phyloP scores from a whole-genome alignment of 305 asterid genomes.

The Fraxinus platypoda region DNA sequence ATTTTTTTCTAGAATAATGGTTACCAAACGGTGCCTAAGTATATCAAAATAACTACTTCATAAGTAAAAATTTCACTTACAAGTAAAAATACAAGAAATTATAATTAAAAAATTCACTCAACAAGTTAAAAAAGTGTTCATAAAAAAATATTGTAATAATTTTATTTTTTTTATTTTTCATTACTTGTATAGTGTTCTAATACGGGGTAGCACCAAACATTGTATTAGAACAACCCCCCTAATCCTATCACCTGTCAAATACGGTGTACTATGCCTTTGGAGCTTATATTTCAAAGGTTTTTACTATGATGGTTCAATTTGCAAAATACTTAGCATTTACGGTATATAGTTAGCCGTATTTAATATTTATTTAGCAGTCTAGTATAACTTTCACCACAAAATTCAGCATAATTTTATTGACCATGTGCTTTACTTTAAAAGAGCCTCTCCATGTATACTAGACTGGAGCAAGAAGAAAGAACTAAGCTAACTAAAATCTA shows the following conservation, averaged over 20 bases:
- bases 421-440: not conserved
- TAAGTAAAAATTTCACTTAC: not conserved
- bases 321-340: not conserved
- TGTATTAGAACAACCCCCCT: not conserved
- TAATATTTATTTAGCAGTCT: not conserved
- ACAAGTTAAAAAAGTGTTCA: not conserved
- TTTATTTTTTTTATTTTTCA: too few relatives aligned
- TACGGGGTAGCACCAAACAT: not conserved
- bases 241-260: not conserved
- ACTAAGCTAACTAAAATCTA: not conserved
- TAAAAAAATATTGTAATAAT: too few relatives aligned
- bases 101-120: too few relatives aligned
- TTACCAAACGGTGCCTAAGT: too few relatives aligned
- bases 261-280: not conserved
- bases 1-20: too few relatives aligned
- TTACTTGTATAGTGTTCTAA: not conserved
- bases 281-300: not conserved
- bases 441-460: not conserved
- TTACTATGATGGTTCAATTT: not conserved
- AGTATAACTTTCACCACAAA: not conserved
- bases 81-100: not conserved
- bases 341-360: not conserved
- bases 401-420: not conserved
- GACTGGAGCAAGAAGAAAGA: not conserved
- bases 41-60: not conserved